Evolutionary conservation across 495 filamentous ascomycete species (phyloP), one percentile per base, ranked within the genome.

Genomic region (Aspergillus bridgeri): DNA sequence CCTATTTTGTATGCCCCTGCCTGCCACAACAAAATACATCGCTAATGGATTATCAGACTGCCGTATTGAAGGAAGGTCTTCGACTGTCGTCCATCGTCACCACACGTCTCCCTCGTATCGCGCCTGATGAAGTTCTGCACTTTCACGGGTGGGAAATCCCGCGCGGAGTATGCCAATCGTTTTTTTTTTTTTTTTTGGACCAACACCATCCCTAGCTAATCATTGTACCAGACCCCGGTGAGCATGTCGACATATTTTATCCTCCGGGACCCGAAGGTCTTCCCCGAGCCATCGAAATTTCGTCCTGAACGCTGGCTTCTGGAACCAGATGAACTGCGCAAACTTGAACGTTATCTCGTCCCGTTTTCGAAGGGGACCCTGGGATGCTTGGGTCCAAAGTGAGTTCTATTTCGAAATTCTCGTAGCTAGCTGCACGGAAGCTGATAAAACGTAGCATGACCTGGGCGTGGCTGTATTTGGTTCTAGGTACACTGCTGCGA

Each of bases 11-110:
- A 57, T 29, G 50, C 22, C n/a, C 4, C 25, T 20, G 42, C 38
- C 20, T 48, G n/a, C 53, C 18, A 0, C 9, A 19, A 15, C 45
- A 15, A 6, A 3, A 24, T 20, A 3, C 21, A 15, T 21, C 5
- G 21, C 47, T 42, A 58, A 42, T 13, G 57, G 51, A 7, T 20
- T 20, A 13, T 2, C 47, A 71, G 44, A 81, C 79, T 48, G 83
- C 83, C 6, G 73, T 82, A 2, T 71, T 87, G 5, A 73, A 74
- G 59, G 84, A 86, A 61, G 79, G 79, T 0, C 66, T 87, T 25
- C 73, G 84, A 15, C 78, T 79, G 47, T 84, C 81, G n/a, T 53
- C 60, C 0, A 49, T 65, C 0, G 65, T 75, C 5, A 68, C 66
- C 6, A 63, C 66, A 6, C 72, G 78, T 3, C 71, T 75, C 22